Conservation (phyloP, 306 rosid species). For the Cicer cuneatum region DNA sequence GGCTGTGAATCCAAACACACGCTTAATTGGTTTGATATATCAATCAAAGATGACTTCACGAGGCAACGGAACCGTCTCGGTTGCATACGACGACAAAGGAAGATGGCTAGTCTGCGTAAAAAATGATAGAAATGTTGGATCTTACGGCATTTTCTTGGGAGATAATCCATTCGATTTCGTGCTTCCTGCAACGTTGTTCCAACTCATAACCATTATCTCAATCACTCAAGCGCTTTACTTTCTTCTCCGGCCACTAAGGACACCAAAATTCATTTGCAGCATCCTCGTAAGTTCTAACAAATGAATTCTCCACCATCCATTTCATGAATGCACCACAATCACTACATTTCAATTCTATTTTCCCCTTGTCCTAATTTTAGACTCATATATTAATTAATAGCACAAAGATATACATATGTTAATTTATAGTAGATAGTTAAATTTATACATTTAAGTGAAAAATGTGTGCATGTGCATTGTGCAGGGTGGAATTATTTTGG, state of each 20-base stretch:
- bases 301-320: neutral
- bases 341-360: neutral
- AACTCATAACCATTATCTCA: neutral
- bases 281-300: slow-evolving; percentile 44
- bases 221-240: slow-evolving; percentile 39
- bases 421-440: neutral
- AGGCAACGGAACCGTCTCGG: neutral
- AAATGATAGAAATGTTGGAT: slow-evolving; percentile 36
- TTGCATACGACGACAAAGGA: neutral
- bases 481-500: slow-evolving; percentile 56
- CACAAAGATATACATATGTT: neutral
- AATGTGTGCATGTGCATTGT: neutral
- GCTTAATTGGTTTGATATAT: neutral
- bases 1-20: neutral
- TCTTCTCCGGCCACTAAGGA: slow-evolving; percentile 58
- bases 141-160: slow-evolving; percentile 52
- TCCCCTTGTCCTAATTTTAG: slow-evolving; percentile 8
- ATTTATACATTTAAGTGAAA: neutral
- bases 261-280: slow-evolving; percentile 62
- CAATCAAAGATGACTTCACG: rapidly evolving
- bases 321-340: neutral
- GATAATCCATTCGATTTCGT: slow-evolving; percentile 48
- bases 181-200: slow-evolving; percentile 50
- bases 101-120: neutral
- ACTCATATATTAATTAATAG: neutral